These are phyloP conservation scores for Sclerotinia subarctica DNA, from an alignment of 2,329 filamentous ascomycete species.

Conservation along the genomic window DNA sequence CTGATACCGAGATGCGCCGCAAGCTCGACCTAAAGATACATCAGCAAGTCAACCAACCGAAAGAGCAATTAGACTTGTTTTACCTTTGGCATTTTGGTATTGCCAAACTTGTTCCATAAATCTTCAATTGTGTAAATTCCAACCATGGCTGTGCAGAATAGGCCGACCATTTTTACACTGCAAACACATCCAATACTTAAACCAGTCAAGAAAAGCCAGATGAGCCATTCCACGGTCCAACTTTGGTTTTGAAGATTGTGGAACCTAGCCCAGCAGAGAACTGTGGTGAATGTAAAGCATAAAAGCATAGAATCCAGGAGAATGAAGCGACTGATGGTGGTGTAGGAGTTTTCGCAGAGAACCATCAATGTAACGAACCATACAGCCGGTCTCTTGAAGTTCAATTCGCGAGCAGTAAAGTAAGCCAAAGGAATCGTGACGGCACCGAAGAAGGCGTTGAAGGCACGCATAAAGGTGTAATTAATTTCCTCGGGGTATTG, in stretches of 20 bases:
- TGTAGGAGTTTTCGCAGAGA: constrained; percentile 98
- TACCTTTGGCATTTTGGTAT: constrained; percentile 84
- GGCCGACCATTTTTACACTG: constrained; percentile 96
- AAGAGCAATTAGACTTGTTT: constrained; percentile 25
- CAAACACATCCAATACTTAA: constrained; percentile 96
- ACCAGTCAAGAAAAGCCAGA: constrained; percentile 91
- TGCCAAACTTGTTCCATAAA: constrained; percentile 96
- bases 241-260: constrained; percentile 81
- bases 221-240: constrained; percentile 89
- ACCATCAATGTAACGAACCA: constrained; percentile 98
- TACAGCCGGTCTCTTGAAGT: constrained; percentile 79
- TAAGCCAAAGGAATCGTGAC: constrained; percentile 92
- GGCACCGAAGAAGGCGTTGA: constrained; percentile 94
- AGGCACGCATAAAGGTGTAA: constrained; percentile 97
- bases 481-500: constrained; percentile 90
- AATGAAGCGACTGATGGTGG: constrained; percentile 97
- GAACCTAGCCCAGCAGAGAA: constrained; percentile 96
- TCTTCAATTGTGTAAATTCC: constrained; percentile 95
- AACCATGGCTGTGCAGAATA: constrained; percentile 92
- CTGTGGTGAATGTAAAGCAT: constrained; percentile 96
- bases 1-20: constrained; percentile 76
- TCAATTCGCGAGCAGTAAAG: constrained; percentile 87
- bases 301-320: constrained; percentile 97
- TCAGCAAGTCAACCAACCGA: constrained; percentile 22
- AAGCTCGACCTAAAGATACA: constrained; percentile 52